Percentiles rank a stretch among this genome's conserved stretches.
Evolutionary conservation across 805 yeast genomes (phyloP).

Genomic region (Kazachstania kunashirensis): DNA sequence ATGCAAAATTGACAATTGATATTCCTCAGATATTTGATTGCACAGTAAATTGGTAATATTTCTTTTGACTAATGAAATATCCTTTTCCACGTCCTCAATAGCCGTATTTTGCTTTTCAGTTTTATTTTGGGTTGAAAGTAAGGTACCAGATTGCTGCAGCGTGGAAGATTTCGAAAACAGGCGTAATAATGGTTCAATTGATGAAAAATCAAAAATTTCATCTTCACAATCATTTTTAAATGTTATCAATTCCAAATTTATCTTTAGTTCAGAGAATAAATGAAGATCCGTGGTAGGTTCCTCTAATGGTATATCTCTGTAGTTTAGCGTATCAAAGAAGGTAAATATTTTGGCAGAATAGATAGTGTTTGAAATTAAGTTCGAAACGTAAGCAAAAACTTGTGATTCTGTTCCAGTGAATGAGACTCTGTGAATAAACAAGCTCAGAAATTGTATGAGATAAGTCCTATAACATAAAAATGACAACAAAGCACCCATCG

Average conservation of each 20-base stretch:
- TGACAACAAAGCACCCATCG: slow-evolving; percentile 46
- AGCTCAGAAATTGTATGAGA: slow-evolving; percentile 54
- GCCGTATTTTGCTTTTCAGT: neutral
- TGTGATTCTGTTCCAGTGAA: slow-evolving; percentile 42
- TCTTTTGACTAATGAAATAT: slow-evolving; percentile 4
- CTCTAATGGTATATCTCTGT: slow-evolving; percentile 35
- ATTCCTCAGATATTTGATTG: slow-evolving; percentile 38
- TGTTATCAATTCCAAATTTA: slow-evolving; percentile 35
- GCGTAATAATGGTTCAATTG: slow-evolving; percentile 32
- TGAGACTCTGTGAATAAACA: slow-evolving; percentile 55
- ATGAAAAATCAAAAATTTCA: slow-evolving; percentile 35
- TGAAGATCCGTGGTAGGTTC: slow-evolving; percentile 8
- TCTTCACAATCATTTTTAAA: slow-evolving; percentile 22
- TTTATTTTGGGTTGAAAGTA: neutral
- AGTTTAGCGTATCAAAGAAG: slow-evolving; percentile 62
- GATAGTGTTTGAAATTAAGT: slow-evolving; percentile 42
- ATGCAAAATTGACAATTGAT: slow-evolving; percentile 55
- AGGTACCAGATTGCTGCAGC: neutral
- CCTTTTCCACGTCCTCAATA: slow-evolving; percentile 10
- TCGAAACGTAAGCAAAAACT: slow-evolving; percentile 36
- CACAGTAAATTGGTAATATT: slow-evolving; percentile 39
- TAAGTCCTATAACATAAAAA: slow-evolving; percentile 54
- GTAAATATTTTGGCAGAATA: slow-evolving; percentile 61
- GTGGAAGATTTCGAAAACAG: slow-evolving; percentile 14
- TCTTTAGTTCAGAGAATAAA: slow-evolving; percentile 31